These are phyloP conservation scores for Fusarium sp. DNA, from an alignment of 2,329 filamentous ascomycete species.

Conservation along the genomic window DNA sequence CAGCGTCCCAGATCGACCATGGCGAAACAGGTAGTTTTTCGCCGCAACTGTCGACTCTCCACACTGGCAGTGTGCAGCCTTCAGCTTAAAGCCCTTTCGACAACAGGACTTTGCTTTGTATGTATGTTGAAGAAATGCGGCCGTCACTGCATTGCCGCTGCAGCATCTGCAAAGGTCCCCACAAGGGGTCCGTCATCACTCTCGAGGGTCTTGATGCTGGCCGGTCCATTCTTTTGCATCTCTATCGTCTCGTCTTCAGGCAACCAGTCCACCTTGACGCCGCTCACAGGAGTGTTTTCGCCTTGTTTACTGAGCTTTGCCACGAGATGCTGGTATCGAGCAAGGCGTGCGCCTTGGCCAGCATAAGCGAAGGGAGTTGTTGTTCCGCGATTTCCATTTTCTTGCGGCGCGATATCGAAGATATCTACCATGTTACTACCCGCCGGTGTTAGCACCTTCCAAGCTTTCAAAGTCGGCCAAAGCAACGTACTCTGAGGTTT, in stretches of 20 bases:
- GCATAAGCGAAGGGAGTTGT: conserved; percentile 59
- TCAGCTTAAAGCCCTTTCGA: not conserved
- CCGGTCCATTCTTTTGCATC: conserved; percentile 53
- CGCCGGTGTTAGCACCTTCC: conserved; percentile 16
- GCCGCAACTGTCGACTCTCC: conserved; percentile 14
- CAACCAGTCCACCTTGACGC: conserved; percentile 66
- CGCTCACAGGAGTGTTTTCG: conserved; percentile 53
- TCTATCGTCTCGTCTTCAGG: conserved; percentile 63
- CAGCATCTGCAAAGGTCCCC: conserved; percentile 70
- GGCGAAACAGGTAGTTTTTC: conserved; percentile 3
- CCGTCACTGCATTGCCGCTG: conserved; percentile 59
- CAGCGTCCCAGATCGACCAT: conserved; percentile 13
- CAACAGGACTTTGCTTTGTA: not conserved
- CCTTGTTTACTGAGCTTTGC: conserved; percentile 66
- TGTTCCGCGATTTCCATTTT: conserved; percentile 52
- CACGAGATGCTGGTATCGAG: conserved; percentile 71
- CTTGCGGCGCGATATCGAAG: conserved; percentile 71
- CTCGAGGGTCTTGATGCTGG: conserved; percentile 51
- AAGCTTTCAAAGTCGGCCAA: not conserved
- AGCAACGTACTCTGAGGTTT: conserved; percentile 69
- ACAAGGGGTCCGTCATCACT: conserved; percentile 59
- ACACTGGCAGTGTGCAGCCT: not conserved
- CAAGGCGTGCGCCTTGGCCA: conserved; percentile 65
- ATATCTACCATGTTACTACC: conserved; percentile 74
- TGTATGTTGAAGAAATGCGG: not conserved